Conservation (phyloP, 164 flowering plant species). For the Annona cherimola region DNA sequence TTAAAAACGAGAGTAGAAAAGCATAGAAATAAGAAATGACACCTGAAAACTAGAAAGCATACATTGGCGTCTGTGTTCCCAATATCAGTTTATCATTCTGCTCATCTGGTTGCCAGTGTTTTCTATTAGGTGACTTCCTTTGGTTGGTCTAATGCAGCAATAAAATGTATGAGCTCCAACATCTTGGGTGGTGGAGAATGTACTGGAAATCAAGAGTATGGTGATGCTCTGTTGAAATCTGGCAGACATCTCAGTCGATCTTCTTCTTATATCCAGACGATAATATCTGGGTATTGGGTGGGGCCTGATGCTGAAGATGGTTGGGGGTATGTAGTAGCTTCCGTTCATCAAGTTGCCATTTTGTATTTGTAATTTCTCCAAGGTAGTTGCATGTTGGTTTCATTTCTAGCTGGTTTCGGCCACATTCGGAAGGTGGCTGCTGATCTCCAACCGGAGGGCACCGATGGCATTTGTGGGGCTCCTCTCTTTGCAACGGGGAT, state of each 20-base stretch:
- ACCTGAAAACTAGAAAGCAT: too few relatives aligned
- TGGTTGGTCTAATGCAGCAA: constrained; percentile 23
- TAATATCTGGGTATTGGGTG: constrained; percentile 74
- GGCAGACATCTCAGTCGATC: constrained; percentile 13
- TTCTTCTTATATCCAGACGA: constrained; percentile 16
- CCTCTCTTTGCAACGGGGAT: too few relatives aligned
- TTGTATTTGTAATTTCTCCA: neutral
- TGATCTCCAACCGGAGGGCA: too few relatives aligned
- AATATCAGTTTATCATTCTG: too few relatives aligned
- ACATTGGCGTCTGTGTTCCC: neutral
- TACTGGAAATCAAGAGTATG: constrained; percentile 12
- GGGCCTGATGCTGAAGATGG: constrained; percentile 90
- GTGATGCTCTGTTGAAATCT: constrained; percentile 1
- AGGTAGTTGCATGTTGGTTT: too few relatives aligned
- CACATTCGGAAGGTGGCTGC: too few relatives aligned
- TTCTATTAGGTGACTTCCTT: neutral
- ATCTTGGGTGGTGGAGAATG: constrained; percentile 14
- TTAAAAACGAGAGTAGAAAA: too few relatives aligned
- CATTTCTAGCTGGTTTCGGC: too few relatives aligned
- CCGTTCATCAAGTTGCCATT: constrained; percentile 32
- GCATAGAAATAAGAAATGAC: too few relatives aligned
- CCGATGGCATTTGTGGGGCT: too few relatives aligned
- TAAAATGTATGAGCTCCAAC: constrained; percentile 5
- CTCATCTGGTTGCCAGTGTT: neutral
- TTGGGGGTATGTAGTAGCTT: constrained; percentile 77